A percentile compares a stretch with the other conserved stretches of the same genome.
These are phyloP conservation scores for Cercis canadensis DNA, from an alignment of 306 rosid genomes.

Conservation along the genomic window DNA sequence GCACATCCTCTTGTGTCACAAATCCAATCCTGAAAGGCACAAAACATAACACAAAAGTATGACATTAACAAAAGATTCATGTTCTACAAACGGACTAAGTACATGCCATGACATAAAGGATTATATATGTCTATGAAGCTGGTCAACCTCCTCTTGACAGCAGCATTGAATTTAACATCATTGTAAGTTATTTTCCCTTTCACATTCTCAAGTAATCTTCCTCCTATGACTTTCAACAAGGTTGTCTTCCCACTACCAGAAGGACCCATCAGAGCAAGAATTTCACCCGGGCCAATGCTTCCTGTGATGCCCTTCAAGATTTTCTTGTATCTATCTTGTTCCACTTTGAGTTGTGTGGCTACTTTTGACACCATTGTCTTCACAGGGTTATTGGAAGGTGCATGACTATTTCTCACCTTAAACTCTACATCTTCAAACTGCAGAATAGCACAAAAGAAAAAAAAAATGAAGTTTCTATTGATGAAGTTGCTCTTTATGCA, in stretches of 20 bases:
- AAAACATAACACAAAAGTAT: not conserved
- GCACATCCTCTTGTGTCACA: constrained; percentile 94
- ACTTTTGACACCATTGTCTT: constrained; percentile 62
- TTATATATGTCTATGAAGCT: constrained; percentile 8
- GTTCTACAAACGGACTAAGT: constrained; percentile 22
- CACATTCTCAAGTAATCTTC: constrained; percentile 70
- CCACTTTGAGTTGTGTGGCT: constrained; percentile 51
- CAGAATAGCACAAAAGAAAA: constrained; percentile 2
- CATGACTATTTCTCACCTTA: constrained; percentile 62
- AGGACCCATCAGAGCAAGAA: constrained; percentile 97
- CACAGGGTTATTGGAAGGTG: constrained; percentile 51
- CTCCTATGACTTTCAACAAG: constrained; percentile 83
- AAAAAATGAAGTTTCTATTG: too few species aligned
- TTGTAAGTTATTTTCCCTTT: constrained; percentile 83
- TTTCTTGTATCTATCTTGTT: constrained; percentile 65
- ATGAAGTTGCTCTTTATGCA: not conserved
- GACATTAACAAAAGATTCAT: constrained; percentile 12
- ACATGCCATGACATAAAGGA: too few species aligned
- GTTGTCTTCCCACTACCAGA: constrained; percentile 99
- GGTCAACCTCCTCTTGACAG: constrained; percentile 78
- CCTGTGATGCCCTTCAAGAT: constrained; percentile 90
- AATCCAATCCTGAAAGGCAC: constrained; percentile 76
- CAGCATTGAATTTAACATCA: constrained; percentile 67
- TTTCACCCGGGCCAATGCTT: constrained; percentile 91
- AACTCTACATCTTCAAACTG: constrained; percentile 96